Evolutionary conservation across 805 yeast species (phyloP).

Genomic region (Metschnikowia lachancei): DNA sequence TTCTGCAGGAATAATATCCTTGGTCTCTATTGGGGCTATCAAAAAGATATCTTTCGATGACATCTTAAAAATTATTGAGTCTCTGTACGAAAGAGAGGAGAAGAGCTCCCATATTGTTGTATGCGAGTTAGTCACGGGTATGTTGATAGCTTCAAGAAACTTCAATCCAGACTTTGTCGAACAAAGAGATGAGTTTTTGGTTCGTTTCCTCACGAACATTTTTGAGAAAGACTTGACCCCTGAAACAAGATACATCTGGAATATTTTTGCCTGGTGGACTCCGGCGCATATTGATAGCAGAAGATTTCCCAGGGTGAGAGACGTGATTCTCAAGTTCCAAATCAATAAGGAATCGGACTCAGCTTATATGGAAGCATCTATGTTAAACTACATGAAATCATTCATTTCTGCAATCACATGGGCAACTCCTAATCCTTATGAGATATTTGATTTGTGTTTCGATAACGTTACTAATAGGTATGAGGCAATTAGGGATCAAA

Average conservation of each 20-base stretch:
- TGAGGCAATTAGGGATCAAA: conserved; percentile 64
- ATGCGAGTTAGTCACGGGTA: conserved; percentile 68
- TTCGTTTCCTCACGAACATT: conserved; percentile 42
- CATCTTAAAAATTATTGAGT: conserved; percentile 47
- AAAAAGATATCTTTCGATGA: conserved; percentile 49
- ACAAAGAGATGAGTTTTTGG: conserved; percentile 47
- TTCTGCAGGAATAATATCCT: conserved; percentile 46
- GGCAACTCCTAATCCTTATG: conserved; percentile 52
- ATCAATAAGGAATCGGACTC: conserved; percentile 53
- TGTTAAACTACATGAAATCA: conserved; percentile 54
- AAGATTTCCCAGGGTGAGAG: conserved; percentile 54
- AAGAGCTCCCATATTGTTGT: conserved; percentile 72
- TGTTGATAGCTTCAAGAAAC: conserved; percentile 49
- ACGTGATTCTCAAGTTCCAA: conserved; percentile 45
- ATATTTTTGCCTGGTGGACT: conserved; percentile 69
- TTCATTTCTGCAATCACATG: conserved; percentile 50
- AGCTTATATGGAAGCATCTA: conserved; percentile 62
- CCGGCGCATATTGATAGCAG: conserved; percentile 66
- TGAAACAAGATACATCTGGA: conserved; percentile 74
- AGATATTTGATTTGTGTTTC: conserved; percentile 43
- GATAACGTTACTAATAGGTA: conserved; percentile 61
- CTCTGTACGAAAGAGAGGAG: conserved; percentile 60
- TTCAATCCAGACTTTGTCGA: conserved; percentile 34
- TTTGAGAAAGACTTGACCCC: conserved; percentile 65
- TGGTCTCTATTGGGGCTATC: conserved; percentile 46